A percentile compares a stretch with the other conserved stretches of the same genome.
phyloP scores from a whole-genome alignment of 2,329 filamentous ascomycete genomes.

The Ophiostoma sp. region DNA sequence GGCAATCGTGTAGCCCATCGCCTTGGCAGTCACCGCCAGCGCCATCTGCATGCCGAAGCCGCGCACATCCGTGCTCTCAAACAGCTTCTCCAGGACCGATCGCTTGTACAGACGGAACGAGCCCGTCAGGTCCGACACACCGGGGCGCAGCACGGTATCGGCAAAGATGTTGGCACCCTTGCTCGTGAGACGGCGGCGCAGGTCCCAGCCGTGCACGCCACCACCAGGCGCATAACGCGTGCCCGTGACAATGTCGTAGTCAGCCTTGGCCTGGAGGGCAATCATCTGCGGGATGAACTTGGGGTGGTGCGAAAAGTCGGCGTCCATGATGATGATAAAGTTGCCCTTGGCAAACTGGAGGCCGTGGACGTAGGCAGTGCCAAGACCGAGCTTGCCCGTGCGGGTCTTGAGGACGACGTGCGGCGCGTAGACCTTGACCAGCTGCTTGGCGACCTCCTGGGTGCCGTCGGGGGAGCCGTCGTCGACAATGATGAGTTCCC shows the following conservation, averaged over 20 bases:
- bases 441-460: constrained; percentile 84
- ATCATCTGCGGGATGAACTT: constrained; percentile 99
- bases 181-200: constrained; percentile 83
- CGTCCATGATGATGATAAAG: constrained; percentile 99
- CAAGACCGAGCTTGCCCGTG: constrained; percentile 92
- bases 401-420: constrained; percentile 84
- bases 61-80: constrained; percentile 87
- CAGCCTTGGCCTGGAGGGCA: constrained; percentile 68
- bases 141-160: constrained; percentile 87
- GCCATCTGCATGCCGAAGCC: constrained; percentile 99
- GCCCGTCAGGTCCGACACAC: constrained; percentile 93
- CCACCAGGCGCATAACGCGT: constrained; percentile 88
- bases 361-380: constrained; percentile 94
- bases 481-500: constrained; percentile 97
- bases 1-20: constrained; percentile 88
- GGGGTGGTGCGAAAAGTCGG: constrained; percentile 98
- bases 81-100: constrained; percentile 83
- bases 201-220: constrained; percentile 94
- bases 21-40: constrained; percentile 97
- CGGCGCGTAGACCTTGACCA: constrained; percentile 78
- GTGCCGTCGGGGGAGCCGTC: constrained; percentile 97
- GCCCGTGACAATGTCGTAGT: constrained; percentile 96
- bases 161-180: constrained; percentile 93
- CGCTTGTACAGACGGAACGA: constrained; percentile 96
- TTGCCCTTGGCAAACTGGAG: constrained; percentile 88